Evolutionary conservation across 306 rosid genomes (phyloP).

Genomic region (Clitoria ternatea): DNA sequence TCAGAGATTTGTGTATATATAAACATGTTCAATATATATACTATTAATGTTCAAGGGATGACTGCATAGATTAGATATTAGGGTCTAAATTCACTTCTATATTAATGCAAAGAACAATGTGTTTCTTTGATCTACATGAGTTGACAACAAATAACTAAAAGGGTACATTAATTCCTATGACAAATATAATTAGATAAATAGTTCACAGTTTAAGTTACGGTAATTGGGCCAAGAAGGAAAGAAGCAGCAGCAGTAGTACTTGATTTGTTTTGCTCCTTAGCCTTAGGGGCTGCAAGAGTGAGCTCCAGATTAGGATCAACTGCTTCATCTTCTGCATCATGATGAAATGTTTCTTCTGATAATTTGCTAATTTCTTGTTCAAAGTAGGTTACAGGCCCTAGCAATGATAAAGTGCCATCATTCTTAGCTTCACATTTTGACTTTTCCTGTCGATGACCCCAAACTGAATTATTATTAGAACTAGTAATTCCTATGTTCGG

Average conservation of each 20-base stretch:
- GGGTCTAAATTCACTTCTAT: conserved; percentile 5
- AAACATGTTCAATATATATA: no score
- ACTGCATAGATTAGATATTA: background rate
- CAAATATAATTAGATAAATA: background rate
- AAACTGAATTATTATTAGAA: background rate
- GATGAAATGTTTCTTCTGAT: conserved; percentile 21
- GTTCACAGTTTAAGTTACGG: conserved; percentile 33
- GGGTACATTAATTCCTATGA: conserved; percentile 3
- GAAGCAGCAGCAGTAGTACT: conserved; percentile 35
- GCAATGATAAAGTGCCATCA: conserved; percentile 30
- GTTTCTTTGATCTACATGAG: conserved; percentile 15
- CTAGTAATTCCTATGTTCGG: background rate
- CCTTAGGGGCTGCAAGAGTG: conserved; percentile 56
- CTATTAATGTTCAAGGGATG: no score
- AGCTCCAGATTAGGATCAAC: conserved; percentile 57
- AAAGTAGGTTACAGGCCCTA: conserved; percentile 6
- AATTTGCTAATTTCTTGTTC: conserved; percentile 25
- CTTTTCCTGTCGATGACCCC: background rate
- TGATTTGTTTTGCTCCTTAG: conserved; percentile 41
- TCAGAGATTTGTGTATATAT: background rate
- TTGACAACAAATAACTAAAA: conserved; percentile 14
- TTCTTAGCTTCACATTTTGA: conserved; percentile 24
- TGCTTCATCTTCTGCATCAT: background rate
- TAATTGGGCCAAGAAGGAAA: conserved; percentile 50
- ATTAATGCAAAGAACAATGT: background rate